Percentiles rank a stretch among this genome's conserved stretches.
Conservation (phyloP, 768 basidiomycete species). For the Daedalea quercina region DNA sequence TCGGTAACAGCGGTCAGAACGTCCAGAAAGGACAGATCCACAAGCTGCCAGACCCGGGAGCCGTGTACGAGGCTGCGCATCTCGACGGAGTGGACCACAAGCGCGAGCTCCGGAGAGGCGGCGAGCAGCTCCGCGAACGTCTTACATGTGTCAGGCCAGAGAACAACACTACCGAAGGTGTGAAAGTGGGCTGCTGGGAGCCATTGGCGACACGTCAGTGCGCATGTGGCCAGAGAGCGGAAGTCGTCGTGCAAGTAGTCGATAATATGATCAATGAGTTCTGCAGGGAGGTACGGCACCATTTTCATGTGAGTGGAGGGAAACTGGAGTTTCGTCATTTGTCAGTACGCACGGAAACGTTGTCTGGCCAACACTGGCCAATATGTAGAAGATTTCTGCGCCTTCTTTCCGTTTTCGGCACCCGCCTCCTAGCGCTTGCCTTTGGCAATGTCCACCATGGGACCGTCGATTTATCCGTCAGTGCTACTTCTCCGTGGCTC, state of each 20-base stretch:
- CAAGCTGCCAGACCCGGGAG: background rate
- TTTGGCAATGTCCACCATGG: too few relatives aligned
- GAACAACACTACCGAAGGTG: slow-evolving; percentile 2
- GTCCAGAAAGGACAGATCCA: background rate
- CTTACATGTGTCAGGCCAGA: background rate
- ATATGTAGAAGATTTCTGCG: too few relatives aligned
- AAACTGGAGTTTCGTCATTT: too few relatives aligned
- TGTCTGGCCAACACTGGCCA: too few relatives aligned
- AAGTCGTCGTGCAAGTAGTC: slow-evolving; percentile 15
- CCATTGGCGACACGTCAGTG: slow-evolving; percentile 7
- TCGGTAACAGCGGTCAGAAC: slow-evolving; percentile 6
- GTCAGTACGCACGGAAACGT: too few relatives aligned
- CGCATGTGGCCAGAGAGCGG: slow-evolving; percentile 8
- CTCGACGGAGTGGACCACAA: slow-evolving; percentile 2
- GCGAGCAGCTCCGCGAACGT: background rate
- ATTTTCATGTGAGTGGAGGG: too few relatives aligned
- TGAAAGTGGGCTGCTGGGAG: slow-evolving; percentile 11
- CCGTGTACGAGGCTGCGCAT: background rate
- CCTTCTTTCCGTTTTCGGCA: too few relatives aligned
- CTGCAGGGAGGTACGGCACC: slow-evolving; percentile 8
- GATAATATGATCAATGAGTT: slow-evolving; percentile 14
- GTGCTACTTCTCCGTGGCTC: too few relatives aligned
- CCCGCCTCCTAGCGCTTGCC: too few relatives aligned
- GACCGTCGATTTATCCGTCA: too few relatives aligned
- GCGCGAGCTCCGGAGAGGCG: slow-evolving; percentile 4